Evolutionary conservation across 768 basidiomycete genomes (phyloP).

Genomic region (Melanogaster broomeanus): DNA sequence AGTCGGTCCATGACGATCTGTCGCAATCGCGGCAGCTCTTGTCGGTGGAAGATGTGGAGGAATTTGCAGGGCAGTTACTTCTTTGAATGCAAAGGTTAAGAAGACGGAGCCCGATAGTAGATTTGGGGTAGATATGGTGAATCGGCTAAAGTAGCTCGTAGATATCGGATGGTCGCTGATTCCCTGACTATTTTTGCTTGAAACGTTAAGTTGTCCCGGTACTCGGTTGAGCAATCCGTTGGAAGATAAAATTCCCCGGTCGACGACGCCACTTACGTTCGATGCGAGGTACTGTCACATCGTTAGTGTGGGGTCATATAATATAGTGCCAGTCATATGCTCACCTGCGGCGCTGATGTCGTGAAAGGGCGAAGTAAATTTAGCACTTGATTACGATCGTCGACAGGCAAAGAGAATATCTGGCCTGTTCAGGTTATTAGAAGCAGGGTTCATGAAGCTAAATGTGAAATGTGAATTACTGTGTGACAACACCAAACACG

Average conservation of each 20-base stretch:
- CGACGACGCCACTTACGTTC: slow-evolving; percentile 28
- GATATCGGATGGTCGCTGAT: slow-evolving; percentile 10
- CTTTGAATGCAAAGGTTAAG: slow-evolving; percentile 53
- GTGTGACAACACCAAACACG: slow-evolving; percentile 38
- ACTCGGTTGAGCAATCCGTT: slow-evolving; percentile 23
- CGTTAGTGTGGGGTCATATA: slow-evolving; percentile 15
- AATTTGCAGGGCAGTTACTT: slow-evolving; percentile 42
- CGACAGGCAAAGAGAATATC: slow-evolving; percentile 39
- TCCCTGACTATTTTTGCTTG: slow-evolving; percentile 9
- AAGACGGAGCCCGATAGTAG: slow-evolving; percentile 49
- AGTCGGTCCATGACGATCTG: slow-evolving; percentile 52
- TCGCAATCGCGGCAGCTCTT: slow-evolving; percentile 45
- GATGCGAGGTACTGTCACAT: slow-evolving; percentile 22
- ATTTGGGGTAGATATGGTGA: slow-evolving; percentile 34
- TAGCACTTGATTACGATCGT: slow-evolving; percentile 44
- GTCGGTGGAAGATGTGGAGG: slow-evolving; percentile 55
- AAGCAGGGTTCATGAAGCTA: slow-evolving; percentile 21
- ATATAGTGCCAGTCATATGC: slow-evolving; percentile 13
- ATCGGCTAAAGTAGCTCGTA: slow-evolving; percentile 20
- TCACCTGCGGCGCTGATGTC: slow-evolving; percentile 27
- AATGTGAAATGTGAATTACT: slow-evolving; percentile 34
- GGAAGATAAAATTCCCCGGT: slow-evolving; percentile 18
- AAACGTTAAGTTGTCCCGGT: slow-evolving; percentile 7
- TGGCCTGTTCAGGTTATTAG: slow-evolving; percentile 35
- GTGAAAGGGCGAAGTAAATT: slow-evolving; percentile 44